phyloP scores from a whole-genome alignment of 2,329 filamentous ascomycete genomes.

The Alternaria gansuensis region DNA sequence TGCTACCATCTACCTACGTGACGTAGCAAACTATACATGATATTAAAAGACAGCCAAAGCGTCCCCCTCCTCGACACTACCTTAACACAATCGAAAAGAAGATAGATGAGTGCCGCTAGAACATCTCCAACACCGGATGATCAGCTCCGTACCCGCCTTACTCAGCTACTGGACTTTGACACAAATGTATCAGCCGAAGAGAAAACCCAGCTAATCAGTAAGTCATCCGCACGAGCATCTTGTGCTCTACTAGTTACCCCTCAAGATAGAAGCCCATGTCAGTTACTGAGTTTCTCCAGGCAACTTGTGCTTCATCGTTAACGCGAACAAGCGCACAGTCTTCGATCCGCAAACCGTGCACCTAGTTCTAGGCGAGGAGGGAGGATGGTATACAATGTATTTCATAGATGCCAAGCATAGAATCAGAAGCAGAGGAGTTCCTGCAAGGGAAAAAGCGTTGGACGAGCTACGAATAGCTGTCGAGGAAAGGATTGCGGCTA shows the following conservation, averaged over 20 bases:
- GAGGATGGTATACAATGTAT: neutral
- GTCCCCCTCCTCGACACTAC: neutral
- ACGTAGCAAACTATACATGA: neutral
- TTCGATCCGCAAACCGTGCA: neutral
- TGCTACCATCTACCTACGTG: neutral
- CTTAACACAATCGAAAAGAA: neutral
- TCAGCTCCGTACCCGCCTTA: neutral
- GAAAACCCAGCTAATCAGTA: neutral
- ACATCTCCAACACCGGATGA: neutral
- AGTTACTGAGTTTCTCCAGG: neutral
- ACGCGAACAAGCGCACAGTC: neutral
- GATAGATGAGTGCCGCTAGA: neutral
- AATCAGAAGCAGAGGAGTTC: neutral
- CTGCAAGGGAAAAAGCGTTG: neutral
- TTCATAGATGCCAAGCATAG: neutral
- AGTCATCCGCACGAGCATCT: neutral
- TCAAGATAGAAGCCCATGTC: neutral
- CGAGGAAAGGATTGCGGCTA: neutral
- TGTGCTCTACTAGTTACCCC: neutral
- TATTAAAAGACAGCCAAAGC: neutral
- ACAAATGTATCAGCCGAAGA: neutral
- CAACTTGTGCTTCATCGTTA: neutral
- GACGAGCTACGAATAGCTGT: neutral
- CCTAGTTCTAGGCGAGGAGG: neutral
- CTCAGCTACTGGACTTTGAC: neutral